Base-by-base conservation (phyloP, 2,329 filamentous ascomycete genomes). In the Torrubiella hemipterigena region DNA sequence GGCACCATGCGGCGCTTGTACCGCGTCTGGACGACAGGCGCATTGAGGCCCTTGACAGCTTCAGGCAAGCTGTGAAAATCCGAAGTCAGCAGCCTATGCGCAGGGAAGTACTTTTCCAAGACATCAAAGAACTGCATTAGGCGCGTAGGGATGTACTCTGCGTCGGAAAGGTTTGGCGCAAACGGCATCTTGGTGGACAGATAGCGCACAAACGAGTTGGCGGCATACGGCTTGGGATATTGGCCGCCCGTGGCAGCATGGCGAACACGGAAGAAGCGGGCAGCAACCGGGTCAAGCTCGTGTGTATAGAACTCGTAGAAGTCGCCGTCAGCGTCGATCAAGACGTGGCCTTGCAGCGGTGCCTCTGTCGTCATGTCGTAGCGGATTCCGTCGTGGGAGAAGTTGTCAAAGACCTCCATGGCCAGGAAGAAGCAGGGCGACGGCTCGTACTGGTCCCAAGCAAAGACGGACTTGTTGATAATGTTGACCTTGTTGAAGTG, bases 381-480 rank as follows among this genome's bases (percentile, higher is more conserved):
- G 40, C 93, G 87, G 39, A 98, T 76, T 36, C 79, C 73, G 59
- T 98, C 91, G 61, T 98, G 93, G 21, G 85, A 78, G 52, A 98
- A 96, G 60, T 98, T 98, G 64, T 98, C 91, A 49, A 95, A 94
- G 42, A 98, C 91, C 58, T 98, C 91, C 58, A 98, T 81, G 27
- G 89, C 91, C 25, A 98, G 73, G 65, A 98, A 96, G 67, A 93
- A 98, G 63, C 91, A 96, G 0, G 89, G 91, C 3, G 80, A 82
- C 7, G 85, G 80, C n/a, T 95, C 83, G 42, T 81, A 83, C 28
- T 73, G 73, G 41, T 80, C 65, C 89, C 91, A 98, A 55, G 94
- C 85, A 50, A 98, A 96, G 50, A 98, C 82, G 48, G 83, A 93
- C 44, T 77, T 74, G 60, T 96, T 95, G 58, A 96, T 78, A 52